Percentiles rank a stretch among this genome's conserved stretches.
Conservation (phyloP, 805 yeast species). For the Cyberlindnera euphorbiae region DNA sequence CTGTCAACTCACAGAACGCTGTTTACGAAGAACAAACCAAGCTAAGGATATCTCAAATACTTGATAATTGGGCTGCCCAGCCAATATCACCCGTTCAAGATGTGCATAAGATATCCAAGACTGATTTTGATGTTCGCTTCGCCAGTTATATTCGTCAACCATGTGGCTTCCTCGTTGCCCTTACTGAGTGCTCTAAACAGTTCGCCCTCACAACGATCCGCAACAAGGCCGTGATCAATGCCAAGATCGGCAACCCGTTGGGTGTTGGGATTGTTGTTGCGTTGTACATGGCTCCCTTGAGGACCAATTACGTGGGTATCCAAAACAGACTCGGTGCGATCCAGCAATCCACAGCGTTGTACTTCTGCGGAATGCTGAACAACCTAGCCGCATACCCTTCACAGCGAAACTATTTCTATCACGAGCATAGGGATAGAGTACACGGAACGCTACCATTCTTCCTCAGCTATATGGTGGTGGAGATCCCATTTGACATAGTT, state of each 20-base stretch:
- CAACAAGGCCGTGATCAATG: constrained; percentile 51
- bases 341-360: constrained; percentile 68
- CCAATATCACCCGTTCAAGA: no score
- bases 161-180: constrained; percentile 18
- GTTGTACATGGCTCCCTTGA: constrained; percentile 59
- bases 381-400: constrained; percentile 71
- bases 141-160: constrained; percentile 15
- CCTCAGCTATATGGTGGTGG: constrained; percentile 52
- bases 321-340: constrained; percentile 69
- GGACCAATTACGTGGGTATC: constrained; percentile 44
- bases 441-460: constrained; percentile 68
- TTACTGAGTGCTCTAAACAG: constrained; percentile 19
- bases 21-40: constrained; percentile 15
- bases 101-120: constrained; percentile 5
- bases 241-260: constrained; percentile 61
- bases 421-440: constrained; percentile 71
- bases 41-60: constrained; percentile 13
- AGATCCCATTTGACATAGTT: constrained; percentile 61
- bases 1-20: constrained; percentile 29
- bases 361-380: constrained; percentile 77
- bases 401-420: constrained; percentile 73
- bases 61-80: constrained; percentile 22
- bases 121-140: constrained; percentile 14
- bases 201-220: constrained; percentile 31
- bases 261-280: constrained; percentile 69